These are phyloP conservation scores for Canariomyces notabilis DNA, from an alignment of 2,329 filamentous ascomycete genomes.

Conservation along the genomic window DNA sequence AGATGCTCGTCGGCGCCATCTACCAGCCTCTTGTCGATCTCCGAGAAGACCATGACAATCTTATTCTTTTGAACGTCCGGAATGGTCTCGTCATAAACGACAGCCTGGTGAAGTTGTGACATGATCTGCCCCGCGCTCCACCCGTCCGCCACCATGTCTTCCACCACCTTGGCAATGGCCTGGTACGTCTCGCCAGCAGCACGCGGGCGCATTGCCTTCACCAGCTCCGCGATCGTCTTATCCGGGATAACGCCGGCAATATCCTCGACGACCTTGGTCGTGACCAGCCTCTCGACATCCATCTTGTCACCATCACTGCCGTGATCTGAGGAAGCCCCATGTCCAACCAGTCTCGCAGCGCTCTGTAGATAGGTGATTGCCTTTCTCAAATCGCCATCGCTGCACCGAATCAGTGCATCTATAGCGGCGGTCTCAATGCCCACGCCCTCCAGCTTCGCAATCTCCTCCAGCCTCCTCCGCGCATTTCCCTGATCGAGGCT, in stretches of 20 bases:
- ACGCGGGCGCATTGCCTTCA: conserved; percentile 70
- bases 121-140: conserved; percentile 93
- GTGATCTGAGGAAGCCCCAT: conserved; percentile 54
- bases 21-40: conserved; percentile 87
- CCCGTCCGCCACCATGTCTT: conserved; percentile 89
- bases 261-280: conserved; percentile 78
- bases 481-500: conserved; percentile 84
- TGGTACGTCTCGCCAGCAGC: conserved; percentile 62
- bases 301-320: conserved; percentile 54
- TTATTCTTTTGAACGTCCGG: conserved; percentile 83
- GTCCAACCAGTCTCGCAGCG: conserved; percentile 81
- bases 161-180: conserved; percentile 71
- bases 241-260: conserved; percentile 93
- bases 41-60: conserved; percentile 84
- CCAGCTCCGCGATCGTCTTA: conserved; percentile 62
- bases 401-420: conserved; percentile 78
- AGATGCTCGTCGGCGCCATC: conserved; percentile 96
- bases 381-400: conserved; percentile 90
- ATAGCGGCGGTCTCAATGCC: conserved; percentile 71
- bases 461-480: conserved; percentile 70
- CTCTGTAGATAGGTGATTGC: conserved; percentile 96
- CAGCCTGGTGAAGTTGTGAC: conserved; percentile 68
- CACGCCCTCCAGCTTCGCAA: conserved; percentile 75
- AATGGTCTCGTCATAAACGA: conserved; percentile 80
- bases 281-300: conserved; percentile 60